Evolutionary conservation across 768 basidiomycete genomes (phyloP).

Genomic region (Lactarius hengduanensis): DNA sequence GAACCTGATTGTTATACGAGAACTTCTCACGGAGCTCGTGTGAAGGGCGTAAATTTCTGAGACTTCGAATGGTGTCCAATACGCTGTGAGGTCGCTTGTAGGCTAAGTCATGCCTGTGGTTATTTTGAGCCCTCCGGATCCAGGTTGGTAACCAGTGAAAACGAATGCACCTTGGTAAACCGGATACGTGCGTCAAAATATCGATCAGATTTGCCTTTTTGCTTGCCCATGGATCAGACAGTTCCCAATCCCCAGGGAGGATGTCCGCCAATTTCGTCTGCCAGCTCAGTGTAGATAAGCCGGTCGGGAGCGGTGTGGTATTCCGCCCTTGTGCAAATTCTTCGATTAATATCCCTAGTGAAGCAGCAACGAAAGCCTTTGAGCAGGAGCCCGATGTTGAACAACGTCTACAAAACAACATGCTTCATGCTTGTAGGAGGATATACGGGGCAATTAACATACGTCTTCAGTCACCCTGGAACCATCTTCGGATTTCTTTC

Average conservation of each 20-base stretch:
- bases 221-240: conserved; percentile 43
- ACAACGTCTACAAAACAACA: conserved; percentile 37
- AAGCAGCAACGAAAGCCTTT: no score
- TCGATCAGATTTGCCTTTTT: conserved; percentile 40
- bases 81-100: no score
- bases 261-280: no score
- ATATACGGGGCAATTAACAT: no score
- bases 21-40: no score
- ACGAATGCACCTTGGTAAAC: conserved; percentile 37
- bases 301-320: background rate
- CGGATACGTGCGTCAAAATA: conserved; percentile 42
- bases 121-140: no score
- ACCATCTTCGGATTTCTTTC: conserved; percentile 38
- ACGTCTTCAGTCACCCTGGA: conserved; percentile 31
- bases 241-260: conserved; percentile 36
- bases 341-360: no score
- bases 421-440: no score
- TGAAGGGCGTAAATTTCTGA: no score
- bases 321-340: conserved; percentile 33
- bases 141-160: background rate
- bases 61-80: conserved; percentile 22
- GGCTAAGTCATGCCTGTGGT: no score
- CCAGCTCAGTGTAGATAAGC: no score
- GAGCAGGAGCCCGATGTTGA: conserved; percentile 22
- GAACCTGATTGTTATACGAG: no score